Conservation (phyloP, 371 early-diverging fungal species). For the Syncephalis fuscata region DNA sequence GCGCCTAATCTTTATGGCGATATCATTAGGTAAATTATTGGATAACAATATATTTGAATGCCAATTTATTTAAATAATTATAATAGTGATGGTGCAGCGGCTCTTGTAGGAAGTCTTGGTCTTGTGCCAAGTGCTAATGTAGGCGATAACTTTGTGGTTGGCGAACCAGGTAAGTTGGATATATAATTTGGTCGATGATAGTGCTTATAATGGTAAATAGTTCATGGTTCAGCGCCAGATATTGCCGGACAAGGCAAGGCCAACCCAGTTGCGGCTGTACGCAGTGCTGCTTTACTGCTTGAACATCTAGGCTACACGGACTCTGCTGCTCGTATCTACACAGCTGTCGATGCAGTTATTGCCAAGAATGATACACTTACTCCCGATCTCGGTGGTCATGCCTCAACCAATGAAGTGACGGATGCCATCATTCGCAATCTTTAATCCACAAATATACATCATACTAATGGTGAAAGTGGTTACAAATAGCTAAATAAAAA, state of each 20-base stretch:
- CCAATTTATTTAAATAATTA: not conserved
- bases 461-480: not conserved
- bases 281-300: constrained; percentile 78
- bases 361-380: constrained; percentile 47
- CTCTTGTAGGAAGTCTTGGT: constrained; percentile 84
- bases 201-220: constrained; percentile 9
- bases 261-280: constrained; percentile 86
- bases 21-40: constrained; percentile 41
- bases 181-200: not conserved
- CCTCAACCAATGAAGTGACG: constrained; percentile 67
- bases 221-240: constrained; percentile 93
- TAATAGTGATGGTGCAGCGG: constrained; percentile 79
- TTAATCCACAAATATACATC: constrained; percentile 9
- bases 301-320: constrained; percentile 58
- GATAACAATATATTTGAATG: not conserved
- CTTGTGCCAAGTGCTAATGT: constrained; percentile 90
- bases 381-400: constrained; percentile 82
- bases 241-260: constrained; percentile 90
- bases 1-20: constrained; percentile 95
- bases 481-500: too few species aligned
- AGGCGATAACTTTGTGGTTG: constrained; percentile 80
- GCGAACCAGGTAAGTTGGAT: constrained; percentile 54
- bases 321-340: constrained; percentile 61
- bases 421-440: constrained; percentile 59
- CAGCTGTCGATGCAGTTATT: constrained; percentile 70